These are phyloP conservation scores for Podosphaera fusca DNA, from an alignment of 2,329 filamentous ascomycete genomes.

Conservation along the genomic window DNA sequence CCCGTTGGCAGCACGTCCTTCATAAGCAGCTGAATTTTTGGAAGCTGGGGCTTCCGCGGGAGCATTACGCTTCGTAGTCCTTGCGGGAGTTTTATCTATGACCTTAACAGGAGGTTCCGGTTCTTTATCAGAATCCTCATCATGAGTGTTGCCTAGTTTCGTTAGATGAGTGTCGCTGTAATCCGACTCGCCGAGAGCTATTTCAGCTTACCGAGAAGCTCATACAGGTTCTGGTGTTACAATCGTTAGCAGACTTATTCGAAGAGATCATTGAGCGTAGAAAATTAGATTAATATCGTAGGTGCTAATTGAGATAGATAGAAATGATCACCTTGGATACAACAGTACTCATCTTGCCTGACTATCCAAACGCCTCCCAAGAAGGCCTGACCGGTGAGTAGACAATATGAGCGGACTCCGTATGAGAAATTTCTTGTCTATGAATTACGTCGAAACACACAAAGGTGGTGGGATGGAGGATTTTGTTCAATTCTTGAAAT, in stretches of 20 bases:
- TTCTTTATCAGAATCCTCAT: constrained; percentile 44
- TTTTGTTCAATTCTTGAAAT: too few relatives aligned
- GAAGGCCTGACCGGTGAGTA: constrained; percentile 18
- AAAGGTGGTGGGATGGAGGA: too few relatives aligned
- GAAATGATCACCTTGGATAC: constrained; percentile 13
- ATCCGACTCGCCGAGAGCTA: constrained; percentile 1
- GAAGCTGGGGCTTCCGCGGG: constrained; percentile 43
- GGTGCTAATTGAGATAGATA: constrained; percentile 2
- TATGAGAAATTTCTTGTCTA: too few relatives aligned
- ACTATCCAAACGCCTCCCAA: constrained; percentile 17
- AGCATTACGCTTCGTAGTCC: constrained; percentile 64
- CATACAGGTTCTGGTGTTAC: constrained; percentile 65
- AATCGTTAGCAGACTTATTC: constrained; percentile 17
- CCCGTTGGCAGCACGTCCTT: constrained; percentile 18
- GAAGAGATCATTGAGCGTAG: constrained; percentile 5
- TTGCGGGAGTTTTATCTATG: constrained; percentile 59
- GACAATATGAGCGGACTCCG: constrained; percentile 14
- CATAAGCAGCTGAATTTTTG: constrained; percentile 10
- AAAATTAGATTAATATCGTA: not conserved
- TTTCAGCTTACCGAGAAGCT: constrained; percentile 68
- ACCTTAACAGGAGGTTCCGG: constrained; percentile 65
- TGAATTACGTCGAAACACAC: too few relatives aligned
- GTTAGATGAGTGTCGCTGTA: constrained; percentile 13
- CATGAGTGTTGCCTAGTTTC: constrained; percentile 31
- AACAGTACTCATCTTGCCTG: constrained; percentile 18